phyloP scores from a whole-genome alignment of 805 yeast species.

The Pichia insulana region DNA sequence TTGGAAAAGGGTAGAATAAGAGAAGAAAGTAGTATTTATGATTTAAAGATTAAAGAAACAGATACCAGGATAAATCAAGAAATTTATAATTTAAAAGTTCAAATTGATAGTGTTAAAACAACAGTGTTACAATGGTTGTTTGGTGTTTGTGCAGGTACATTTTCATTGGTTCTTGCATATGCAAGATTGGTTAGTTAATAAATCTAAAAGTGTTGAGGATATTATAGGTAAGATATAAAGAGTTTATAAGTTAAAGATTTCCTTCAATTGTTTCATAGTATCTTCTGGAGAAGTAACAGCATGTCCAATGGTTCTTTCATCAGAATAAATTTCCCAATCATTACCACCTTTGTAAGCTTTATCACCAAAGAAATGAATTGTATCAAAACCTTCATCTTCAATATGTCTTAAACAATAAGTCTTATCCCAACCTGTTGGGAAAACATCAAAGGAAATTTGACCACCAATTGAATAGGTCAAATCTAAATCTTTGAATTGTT shows the following conservation, averaged over 20 bases:
- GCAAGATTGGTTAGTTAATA: slow-evolving; percentile 48
- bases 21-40: slow-evolving; percentile 89
- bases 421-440: slow-evolving; percentile 99
- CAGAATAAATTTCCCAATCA: slow-evolving; percentile 93
- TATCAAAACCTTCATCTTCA: slow-evolving; percentile 70
- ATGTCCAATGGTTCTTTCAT: slow-evolving; percentile 91
- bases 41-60: slow-evolving; percentile 87
- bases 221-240: no score
- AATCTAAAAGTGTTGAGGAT: no score
- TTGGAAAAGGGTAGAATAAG: slow-evolving; percentile 92
- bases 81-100: slow-evolving; percentile 88
- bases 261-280: slow-evolving; percentile 78
- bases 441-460: slow-evolving; percentile 96
- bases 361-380: slow-evolving; percentile 97
- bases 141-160: slow-evolving; percentile 97
- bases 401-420: slow-evolving; percentile 95
- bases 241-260: slow-evolving; percentile 58
- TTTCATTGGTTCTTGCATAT: slow-evolving; percentile 88
- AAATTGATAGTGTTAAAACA: slow-evolving; percentile 89
- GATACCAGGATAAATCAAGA: slow-evolving; percentile 94
- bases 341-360: slow-evolving; percentile 96
- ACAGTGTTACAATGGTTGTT: slow-evolving; percentile 98
- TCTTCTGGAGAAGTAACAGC: slow-evolving; percentile 85
- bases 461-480: slow-evolving; percentile 98
- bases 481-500: slow-evolving; percentile 72